Base-by-base conservation (phyloP, 306 rosid species). In the Alnus rubra region DNA sequence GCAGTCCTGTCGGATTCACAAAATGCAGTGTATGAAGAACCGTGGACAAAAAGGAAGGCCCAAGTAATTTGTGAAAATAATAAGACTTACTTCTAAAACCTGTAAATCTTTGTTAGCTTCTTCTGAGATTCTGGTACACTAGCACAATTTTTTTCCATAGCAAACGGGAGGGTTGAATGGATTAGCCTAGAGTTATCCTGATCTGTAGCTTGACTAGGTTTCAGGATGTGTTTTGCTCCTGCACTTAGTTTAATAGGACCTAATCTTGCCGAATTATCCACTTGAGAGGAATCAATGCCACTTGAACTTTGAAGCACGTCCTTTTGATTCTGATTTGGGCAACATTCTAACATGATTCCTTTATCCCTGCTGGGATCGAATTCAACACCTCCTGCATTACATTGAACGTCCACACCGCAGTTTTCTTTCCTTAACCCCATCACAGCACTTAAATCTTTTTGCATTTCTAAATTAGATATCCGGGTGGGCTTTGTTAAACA, bases 201-300 rank as follows among this genome's bases (percentile, higher is more conserved):
- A 82, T 88, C 91, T 81, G 85, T 37, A 55, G 72, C 78, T 80
- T 81, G 94, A 54, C 87, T 91, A 30, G 97, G 93, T 70, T 88
- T 92, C 76, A 90, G 74, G 82, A 92, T 92, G 84, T 90, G 97
- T 87, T 86, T 92, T 72, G 97, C 88, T 81, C 97, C 93, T 72
- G 97, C 89, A 69, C 88, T 79, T 69, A 88, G 87, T 83, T 91
- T 94, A 53, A 87, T 75, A 64, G 97, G 97, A 75, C 98, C 92
- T 52, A 95, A 64, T 76, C 83, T 91, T 69, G 79, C 86, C 78
- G 55, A 56, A 80, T 79, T 79, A 53, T 87, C 87, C 77, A 58
- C 81, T 62, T 81, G 83, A 50, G 80, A 84, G 69, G 90, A 58
- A 77, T 82, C 88, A 52, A 33, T 68, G 68, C 84, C 83, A 6